Evolutionary conservation across 345 rosid species (phyloP), one percentile per base, ranked within the genome.

Genomic region (Limnanthes douglasii): DNA sequence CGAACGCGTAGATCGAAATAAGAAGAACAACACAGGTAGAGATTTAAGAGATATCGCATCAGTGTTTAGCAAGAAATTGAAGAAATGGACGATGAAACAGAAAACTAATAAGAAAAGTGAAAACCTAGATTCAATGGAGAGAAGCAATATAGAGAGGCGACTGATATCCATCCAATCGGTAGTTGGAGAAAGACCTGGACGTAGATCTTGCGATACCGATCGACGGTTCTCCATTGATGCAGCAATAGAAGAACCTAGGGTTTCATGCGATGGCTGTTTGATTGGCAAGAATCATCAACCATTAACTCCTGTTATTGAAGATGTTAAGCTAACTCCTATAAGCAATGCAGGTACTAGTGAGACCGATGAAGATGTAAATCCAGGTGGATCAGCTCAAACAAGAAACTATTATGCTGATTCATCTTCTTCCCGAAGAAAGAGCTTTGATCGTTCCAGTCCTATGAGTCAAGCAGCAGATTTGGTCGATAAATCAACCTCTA

Each of bases 341-440:
- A 39, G 42, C 37, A 11, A 11, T 24, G 19, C 28, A 27, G 50
- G 23, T 17, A 70, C 33, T 24, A 72, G 48, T 46, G 43, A 50
- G 0, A 64, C 56, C 8, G 72, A 58, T 0, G 73, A 59, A 48
- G 53, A 45, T 30, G 45, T 27, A 46, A 61, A 59, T n/a, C 84
- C 93, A 13, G 96, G 98, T 14, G 96, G 96, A 34, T 77, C 88
- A 23, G 65, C 64, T 54, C 94, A 92, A 48, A 85, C 99, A 3
- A 69, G 83, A 61, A 78, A 80, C 26, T 92, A 85, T 42, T 85
- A 92, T 40, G 60, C 69, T 5, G 84, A 79, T 41, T 48, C 73
- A 6, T 36, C 26, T 59, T 16, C 41, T 53, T 51, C 72, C 55
- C 46, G 90, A 28, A 66, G 88, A 58, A 69, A 51, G 59, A 90